Evolutionary conservation across 2,329 filamentous ascomycete genomes (phyloP).

Genomic region (Trichoderma koningiopsis): DNA sequence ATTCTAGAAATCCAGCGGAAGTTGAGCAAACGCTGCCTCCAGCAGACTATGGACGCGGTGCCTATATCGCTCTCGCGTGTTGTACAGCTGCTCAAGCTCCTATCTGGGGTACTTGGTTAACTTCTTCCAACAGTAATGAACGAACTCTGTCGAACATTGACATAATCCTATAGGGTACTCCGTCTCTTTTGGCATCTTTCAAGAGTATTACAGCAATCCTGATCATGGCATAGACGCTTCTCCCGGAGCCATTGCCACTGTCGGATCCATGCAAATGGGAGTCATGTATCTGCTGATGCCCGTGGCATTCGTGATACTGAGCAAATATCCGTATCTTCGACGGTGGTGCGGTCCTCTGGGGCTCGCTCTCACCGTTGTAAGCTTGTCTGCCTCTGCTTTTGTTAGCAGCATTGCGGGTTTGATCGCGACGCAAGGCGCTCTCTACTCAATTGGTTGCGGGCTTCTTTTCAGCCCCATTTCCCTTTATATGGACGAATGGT

Average conservation of each 20-base stretch:
- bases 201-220: slow-evolving; percentile 66
- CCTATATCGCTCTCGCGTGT: slow-evolving; percentile 36
- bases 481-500: slow-evolving; percentile 64
- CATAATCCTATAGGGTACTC: slow-evolving; percentile 56
- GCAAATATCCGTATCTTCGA: slow-evolving; percentile 44
- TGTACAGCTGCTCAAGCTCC: slow-evolving; percentile 39
- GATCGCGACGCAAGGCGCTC: slow-evolving; percentile 61
- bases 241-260: slow-evolving; percentile 53
- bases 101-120: slow-evolving; percentile 36
- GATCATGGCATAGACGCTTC: slow-evolving; percentile 57
- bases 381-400: slow-evolving; percentile 55
- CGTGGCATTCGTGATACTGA: slow-evolving; percentile 50
- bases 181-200: slow-evolving; percentile 70
- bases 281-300: slow-evolving; percentile 59
- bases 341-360: slow-evolving; percentile 50
- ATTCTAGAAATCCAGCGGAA: background rate
- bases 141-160: background rate
- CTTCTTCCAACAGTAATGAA: background rate
- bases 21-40: slow-evolving; percentile 31
- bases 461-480: slow-evolving; percentile 59
- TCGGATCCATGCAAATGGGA: slow-evolving; percentile 38
- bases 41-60: slow-evolving; percentile 35
- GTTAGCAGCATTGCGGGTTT: slow-evolving; percentile 55
- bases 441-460: slow-evolving; percentile 61
- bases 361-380: slow-evolving; percentile 53